Base-by-base conservation (phyloP, 2,329 filamentous ascomycete species). In the Colletotrichum neosansevieriae region DNA sequence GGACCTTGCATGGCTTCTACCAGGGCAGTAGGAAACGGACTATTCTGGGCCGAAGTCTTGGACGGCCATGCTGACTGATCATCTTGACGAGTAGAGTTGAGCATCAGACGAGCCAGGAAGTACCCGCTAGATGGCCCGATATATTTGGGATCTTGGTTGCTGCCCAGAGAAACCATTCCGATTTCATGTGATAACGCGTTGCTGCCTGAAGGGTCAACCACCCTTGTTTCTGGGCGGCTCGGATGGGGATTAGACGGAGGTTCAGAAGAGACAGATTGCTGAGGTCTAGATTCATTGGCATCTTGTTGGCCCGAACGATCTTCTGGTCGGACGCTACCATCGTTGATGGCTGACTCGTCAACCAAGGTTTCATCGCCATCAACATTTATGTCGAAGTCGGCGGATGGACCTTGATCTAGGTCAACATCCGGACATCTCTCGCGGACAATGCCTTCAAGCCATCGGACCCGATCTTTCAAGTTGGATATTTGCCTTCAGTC, bases 81-180 rank as follows among this genome's bases (percentile, higher is more conserved):
- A 11, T 70, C 76, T 61, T 15, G 78, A 75, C 6, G 78, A 75
- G 7, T 77, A 79, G 21, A 80, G 76, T 12, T 69, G 12, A 87
- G 78, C 71, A 87, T 79, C 3, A 86, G 76, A 1, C 83, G 82
- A 2, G 84, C 84, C 12, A 87, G 79, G 47, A 86, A 85, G 63
- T 85, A 86, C 1, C 85, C 86, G 42, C 85, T 87, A 0, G 86
- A 88, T 2, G 86, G 85, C 0, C 86, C 86, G 13, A 88, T 83
- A 54, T 88, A 88, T 64, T 83, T 79, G 3, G 82, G 82, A 19
- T 85, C 83, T 49, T 79, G 77, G 24, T 81, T 83, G 3, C 78
- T 78, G 2, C 82, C 83, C 1, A 87, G 75, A 0, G 85, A 85
- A 0, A 88, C 79, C 13, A 88, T 72, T 0, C 85, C 85, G 15